Base-by-base conservation (phyloP, 495 filamentous ascomycete genomes). In the Tuber magnatum region DNA sequence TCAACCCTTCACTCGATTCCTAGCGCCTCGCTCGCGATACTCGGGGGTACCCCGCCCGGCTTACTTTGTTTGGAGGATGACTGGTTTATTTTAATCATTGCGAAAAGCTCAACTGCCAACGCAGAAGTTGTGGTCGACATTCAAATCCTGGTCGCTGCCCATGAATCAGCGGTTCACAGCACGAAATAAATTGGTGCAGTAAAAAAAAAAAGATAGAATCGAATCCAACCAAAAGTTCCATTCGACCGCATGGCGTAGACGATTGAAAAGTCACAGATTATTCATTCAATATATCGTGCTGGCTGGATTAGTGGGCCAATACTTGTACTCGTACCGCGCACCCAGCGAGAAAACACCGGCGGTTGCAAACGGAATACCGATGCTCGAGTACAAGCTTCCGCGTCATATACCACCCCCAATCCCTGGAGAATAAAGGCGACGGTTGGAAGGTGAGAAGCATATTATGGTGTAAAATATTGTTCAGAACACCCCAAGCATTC, bases 21-120 rank as follows among this genome's bases (percentile, higher is more conserved):
- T 16, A 35, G 28, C 56, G 56, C 3, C 56, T 20, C 56, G 14
- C 28, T 65, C 56, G 12, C 28, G 28, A 65, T 65, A 35, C 28
- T 35, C 56, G 28, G 56, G 14, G 56, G 28, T 18, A 14, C 28
- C 56, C 56, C 56, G 1, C 28, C 28, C 56, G 56, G 56, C 56
- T 65, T 65, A 65, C 56, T 35, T 65, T 65, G 56, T 65, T 65
- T 65, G 28, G 56, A 65, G 56, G 28, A 65, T 35, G 32, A 28
- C 56, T 18, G 14, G 28, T 18, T 65, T 65, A 65, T 65, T 65
- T 65, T 65, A 65, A 65, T 65, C 56, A 65, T 65, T 65, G 56
- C 12, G 28, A 6, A 65, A 20, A 7, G 56, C 28, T 32, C 28
- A 65, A 35, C 56, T 65, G 56, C 56, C 56, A 65, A 65, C 56